phyloP scores from a whole-genome alignment of 768 basidiomycete genomes.

The Lactarius deliciosus region DNA sequence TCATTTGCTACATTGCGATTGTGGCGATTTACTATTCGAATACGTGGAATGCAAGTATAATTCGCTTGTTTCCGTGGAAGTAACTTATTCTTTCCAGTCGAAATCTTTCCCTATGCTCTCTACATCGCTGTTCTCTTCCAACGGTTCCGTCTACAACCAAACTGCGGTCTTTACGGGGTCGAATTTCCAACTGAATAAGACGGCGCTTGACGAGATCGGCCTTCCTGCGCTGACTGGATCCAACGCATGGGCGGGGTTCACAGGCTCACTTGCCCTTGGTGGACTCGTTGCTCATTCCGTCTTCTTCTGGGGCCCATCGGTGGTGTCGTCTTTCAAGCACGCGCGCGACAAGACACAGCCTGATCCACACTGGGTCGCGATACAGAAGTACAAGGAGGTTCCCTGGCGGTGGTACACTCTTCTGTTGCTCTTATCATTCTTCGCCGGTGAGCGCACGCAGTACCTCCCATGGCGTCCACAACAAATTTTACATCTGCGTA shows the following conservation, averaged over 20 bases:
- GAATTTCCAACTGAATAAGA: slow-evolving; percentile 53
- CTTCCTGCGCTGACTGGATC: slow-evolving; percentile 46
- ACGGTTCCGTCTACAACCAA: slow-evolving; percentile 57
- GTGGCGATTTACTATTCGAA: slow-evolving; percentile 64
- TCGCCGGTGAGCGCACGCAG: slow-evolving; percentile 45
- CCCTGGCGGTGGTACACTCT: slow-evolving; percentile 61
- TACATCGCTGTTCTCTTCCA: slow-evolving; percentile 52
- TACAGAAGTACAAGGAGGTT: slow-evolving; percentile 59
- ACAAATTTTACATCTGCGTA: neutral
- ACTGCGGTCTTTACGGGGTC: slow-evolving; percentile 48
- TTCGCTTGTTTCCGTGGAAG: slow-evolving; percentile 32
- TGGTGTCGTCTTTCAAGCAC: slow-evolving; percentile 50
- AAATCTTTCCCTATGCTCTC: slow-evolving; percentile 59
- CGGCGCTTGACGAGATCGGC: slow-evolving; percentile 50
- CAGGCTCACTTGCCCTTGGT: slow-evolving; percentile 49
- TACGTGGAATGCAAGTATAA: slow-evolving; percentile 49
- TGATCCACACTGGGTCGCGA: slow-evolving; percentile 60
- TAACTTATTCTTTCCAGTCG: slow-evolving; percentile 39
- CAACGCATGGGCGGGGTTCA: slow-evolving; percentile 51
- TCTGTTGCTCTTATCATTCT: slow-evolving; percentile 50
- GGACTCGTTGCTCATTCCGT: slow-evolving; percentile 54
- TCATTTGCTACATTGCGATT: slow-evolving; percentile 52
- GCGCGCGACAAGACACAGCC: slow-evolving; percentile 47
- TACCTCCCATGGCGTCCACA: neutral
- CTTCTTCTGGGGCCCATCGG: slow-evolving; percentile 58